These are phyloP conservation scores for Moesziomyces aphidis DNA, from an alignment of 1,284 basidiomycete genomes.

Conservation along the genomic window DNA sequence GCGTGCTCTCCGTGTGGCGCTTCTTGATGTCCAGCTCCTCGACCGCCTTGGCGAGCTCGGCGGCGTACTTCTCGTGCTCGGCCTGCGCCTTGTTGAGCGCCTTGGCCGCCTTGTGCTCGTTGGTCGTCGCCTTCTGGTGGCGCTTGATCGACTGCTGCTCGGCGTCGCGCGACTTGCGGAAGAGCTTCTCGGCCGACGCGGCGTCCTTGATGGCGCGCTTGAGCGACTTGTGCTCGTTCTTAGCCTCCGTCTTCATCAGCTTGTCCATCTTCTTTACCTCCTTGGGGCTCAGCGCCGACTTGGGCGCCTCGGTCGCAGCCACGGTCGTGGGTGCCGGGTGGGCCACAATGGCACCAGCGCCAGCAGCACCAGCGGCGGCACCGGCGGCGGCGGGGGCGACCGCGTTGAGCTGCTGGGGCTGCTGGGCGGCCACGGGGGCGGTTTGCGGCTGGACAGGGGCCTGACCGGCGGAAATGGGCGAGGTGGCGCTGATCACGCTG, in stretches of 20 bases:
- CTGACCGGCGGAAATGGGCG: not conserved
- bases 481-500: constrained; percentile 11
- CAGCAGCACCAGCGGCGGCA: constrained; percentile 15
- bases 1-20: constrained; percentile 52
- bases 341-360: constrained; percentile 10
- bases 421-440: constrained; percentile 5
- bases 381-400: constrained; percentile 17
- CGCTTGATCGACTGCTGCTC: constrained; percentile 56
- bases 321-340: constrained; percentile 26
- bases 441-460: not conserved
- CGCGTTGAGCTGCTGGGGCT: constrained; percentile 19
- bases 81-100: constrained; percentile 53
- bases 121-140: constrained; percentile 54
- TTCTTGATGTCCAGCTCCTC: constrained; percentile 64
- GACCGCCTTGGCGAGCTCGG: constrained; percentile 53
- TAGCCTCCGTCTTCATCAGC: constrained; percentile 61
- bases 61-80: constrained; percentile 53
- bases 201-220: constrained; percentile 60
- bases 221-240: constrained; percentile 58
- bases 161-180: constrained; percentile 59
- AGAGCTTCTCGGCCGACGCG: constrained; percentile 50
- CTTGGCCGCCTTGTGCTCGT: constrained; percentile 61
- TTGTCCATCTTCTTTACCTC: constrained; percentile 63
- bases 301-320: constrained; percentile 24
- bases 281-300: constrained; percentile 46